Evolutionary conservation across 208 protist species (phyloP), one percentile per base, ranked within the genome.

Genomic region (Wallacemonas sp.): DNA sequence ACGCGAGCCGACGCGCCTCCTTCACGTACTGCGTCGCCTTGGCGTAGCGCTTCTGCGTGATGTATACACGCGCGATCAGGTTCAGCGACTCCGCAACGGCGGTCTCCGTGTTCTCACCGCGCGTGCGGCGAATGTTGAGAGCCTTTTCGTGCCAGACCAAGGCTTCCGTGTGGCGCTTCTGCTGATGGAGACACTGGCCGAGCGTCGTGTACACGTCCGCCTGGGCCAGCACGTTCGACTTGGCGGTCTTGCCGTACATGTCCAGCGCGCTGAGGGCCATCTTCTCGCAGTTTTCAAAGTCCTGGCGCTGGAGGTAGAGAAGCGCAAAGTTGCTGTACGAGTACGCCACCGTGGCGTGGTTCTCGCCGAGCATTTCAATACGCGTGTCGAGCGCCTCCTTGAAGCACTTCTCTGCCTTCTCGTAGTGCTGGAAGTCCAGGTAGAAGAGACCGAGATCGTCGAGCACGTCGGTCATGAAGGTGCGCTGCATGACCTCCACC

Each of bases 401-500:
- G 63, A 96, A 83, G 72, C 86, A 92, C 79, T 75, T 70, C 73
- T 93, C 91, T 38, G 91, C 91, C 82, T 94, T 96, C 14, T 93
- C 87, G 62, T 81, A 93, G 77, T 96, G 91, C 68, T 91, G 76
- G 50, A 93, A 96, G 57, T 94, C 87, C 14, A 96, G 57, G 62
- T 96, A 96, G 62, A 93, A 87, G 48, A 96, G 86, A 5, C 91
- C 91, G 7, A 96, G 65, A 71, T 96, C 91, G 63, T 96, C 91
- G 26, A 96, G 74, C 12, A 92, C 86, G 74, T 96, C 87, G 22
- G 87, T 96, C 74, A 92, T 82, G 80, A 90, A 94, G 23, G 87
- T 90, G n/a, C 84, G 76, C 71, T 96, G 91, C 52, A 93, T 70
- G 36, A 83, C 80, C 66, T 96, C 87, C 22, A 84, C 50, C 49